Percentiles rank a stretch among this genome's conserved stretches.
These are phyloP conservation scores for Pholiota adiposa DNA, from an alignment of 1,284 basidiomycete species.

Conservation along the genomic window DNA sequence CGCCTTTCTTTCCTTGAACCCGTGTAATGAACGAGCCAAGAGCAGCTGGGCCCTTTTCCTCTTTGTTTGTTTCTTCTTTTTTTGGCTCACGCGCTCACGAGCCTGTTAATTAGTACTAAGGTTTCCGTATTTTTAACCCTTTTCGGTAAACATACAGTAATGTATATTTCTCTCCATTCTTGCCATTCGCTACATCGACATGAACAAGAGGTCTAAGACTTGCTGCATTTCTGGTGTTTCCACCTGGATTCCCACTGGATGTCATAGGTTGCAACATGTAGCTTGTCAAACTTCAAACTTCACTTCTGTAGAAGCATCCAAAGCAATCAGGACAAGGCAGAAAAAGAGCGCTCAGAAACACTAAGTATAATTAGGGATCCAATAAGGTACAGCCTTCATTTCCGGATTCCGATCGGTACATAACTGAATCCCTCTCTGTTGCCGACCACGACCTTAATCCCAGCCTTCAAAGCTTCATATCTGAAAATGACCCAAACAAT, in stretches of 20 bases:
- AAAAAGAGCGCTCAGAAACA: neutral
- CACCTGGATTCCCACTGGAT: neutral
- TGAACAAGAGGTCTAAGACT: no score
- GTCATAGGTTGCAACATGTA: neutral
- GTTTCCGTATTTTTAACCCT: slow-evolving; percentile 13
- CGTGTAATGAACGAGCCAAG: slow-evolving; percentile 18
- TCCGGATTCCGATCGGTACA: neutral
- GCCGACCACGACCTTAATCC: neutral
- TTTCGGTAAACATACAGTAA: slow-evolving; percentile 19
- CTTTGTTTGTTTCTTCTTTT: slow-evolving; percentile 18
- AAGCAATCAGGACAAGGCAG: neutral
- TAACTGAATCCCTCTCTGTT: neutral
- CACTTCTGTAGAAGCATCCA: neutral
- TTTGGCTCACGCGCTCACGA: slow-evolving; percentile 17
- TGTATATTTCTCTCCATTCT: slow-evolving; percentile 18
- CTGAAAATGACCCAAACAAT: slow-evolving; percentile 28
- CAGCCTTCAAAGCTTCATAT: neutral
- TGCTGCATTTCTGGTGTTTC: neutral
- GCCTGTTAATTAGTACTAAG: slow-evolving; percentile 22
- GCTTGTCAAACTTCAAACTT: neutral
- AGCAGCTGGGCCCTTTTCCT: slow-evolving; percentile 21
- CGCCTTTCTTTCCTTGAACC: slow-evolving; percentile 7
- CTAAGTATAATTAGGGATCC: neutral
- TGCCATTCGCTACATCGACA: no score
- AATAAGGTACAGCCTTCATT: neutral